Evolutionary conservation across 306 rosid genomes (phyloP).

Genomic region (Lathyrus sativus): DNA sequence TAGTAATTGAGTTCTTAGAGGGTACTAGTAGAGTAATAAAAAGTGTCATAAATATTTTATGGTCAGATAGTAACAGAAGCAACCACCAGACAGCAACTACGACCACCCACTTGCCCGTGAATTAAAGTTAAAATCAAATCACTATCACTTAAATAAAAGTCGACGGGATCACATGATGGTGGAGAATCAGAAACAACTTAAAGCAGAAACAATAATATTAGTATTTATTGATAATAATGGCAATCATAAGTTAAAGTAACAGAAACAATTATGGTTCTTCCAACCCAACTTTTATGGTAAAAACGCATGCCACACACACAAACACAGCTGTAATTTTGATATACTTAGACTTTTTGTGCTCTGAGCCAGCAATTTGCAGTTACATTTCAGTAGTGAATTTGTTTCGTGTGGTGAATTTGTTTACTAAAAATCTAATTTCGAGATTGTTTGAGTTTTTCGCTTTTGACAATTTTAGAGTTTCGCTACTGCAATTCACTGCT

Average conservation of each 20-base stretch:
- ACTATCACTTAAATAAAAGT: constrained; percentile 9
- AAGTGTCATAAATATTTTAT: constrained; percentile 22
- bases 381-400: too few relatives aligned
- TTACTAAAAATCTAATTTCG: too few relatives aligned
- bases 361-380: constrained; percentile 18
- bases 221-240: constrained; percentile 1
- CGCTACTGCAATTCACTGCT: too few relatives aligned
- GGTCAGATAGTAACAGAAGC: constrained; percentile 26
- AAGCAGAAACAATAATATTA: constrained; percentile 2
- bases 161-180: constrained; percentile 1
- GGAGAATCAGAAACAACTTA: constrained; percentile 22
- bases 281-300: constrained; percentile 32
- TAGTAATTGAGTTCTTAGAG: too few relatives aligned
- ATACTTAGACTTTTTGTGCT: constrained; percentile 38
- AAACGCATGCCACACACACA: background rate
- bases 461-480: too few relatives aligned
- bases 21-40: too few relatives aligned
- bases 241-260: background rate
- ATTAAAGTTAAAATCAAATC: constrained; percentile 4
- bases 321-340: constrained; percentile 37
- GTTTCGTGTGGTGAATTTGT: too few relatives aligned
- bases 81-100: constrained; percentile 32
- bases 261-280: background rate
- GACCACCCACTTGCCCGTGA: constrained; percentile 28
- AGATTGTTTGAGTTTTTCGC: too few relatives aligned